Percentiles rank a stretch among this genome's conserved stretches.
These are phyloP conservation scores for Dicorynia guianensis DNA, from an alignment of 306 rosid species.

Conservation along the genomic window DNA sequence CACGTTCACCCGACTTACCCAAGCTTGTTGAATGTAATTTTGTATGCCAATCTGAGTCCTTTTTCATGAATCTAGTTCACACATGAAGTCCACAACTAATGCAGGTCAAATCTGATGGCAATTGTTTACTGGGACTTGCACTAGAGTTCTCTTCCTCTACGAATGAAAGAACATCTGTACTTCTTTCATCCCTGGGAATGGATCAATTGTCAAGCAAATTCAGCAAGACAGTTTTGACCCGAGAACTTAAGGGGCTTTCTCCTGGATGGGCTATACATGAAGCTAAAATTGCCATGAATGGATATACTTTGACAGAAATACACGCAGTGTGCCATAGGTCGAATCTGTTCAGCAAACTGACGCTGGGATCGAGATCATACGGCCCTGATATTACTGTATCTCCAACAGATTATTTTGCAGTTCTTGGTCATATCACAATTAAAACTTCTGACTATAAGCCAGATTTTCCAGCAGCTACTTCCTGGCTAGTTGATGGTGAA, in stretches of 20 bases:
- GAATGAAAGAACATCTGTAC: conserved; percentile 49
- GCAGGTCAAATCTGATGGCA: conserved; percentile 73
- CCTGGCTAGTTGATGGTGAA: conserved; percentile 71
- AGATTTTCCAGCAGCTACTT: conserved; percentile 56
- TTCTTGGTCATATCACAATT: conserved; percentile 74
- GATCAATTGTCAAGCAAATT: conserved; percentile 52
- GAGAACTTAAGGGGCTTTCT: conserved; percentile 40
- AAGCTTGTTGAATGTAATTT: conserved; percentile 16
- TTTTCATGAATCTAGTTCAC: conserved; percentile 29
- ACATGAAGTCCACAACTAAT: conserved; percentile 32
- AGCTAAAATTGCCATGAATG: conserved; percentile 58
- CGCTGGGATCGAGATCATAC: conserved; percentile 28
- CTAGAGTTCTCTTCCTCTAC: conserved; percentile 60
- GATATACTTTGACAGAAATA: conserved; percentile 63
- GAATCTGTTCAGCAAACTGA: conserved; percentile 32
- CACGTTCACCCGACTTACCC: background rate
- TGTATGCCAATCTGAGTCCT: conserved; percentile 1
- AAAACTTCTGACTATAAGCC: conserved; percentile 42
- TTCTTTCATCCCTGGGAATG: conserved; percentile 49
- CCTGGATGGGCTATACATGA: conserved; percentile 70
- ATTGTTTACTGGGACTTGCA: conserved; percentile 74
- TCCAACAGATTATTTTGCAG: conserved; percentile 61
- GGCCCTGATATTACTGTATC: conserved; percentile 27
- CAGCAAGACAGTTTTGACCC: conserved; percentile 51
- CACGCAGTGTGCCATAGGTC: conserved; percentile 65